Conservation (phyloP, 2,329 filamentous ascomycete genomes). For the Allantophomopsis cytisporea region DNA sequence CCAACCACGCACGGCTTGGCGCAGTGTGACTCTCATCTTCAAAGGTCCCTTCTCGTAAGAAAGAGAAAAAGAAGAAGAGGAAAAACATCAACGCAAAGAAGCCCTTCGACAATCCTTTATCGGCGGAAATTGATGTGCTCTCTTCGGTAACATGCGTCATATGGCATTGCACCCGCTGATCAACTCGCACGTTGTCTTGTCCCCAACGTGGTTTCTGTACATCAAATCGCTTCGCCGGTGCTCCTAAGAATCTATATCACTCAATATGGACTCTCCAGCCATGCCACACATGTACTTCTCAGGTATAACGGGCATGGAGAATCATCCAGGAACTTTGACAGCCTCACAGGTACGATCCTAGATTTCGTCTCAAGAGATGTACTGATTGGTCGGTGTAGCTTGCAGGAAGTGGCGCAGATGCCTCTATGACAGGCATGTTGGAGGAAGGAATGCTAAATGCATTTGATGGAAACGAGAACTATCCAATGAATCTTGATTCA, state of each 20-base stretch:
- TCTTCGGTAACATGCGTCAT: not conserved
- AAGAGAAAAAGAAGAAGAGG: too few species aligned
- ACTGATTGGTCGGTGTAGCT: conserved; percentile 1
- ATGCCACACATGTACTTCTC: conserved; percentile 13
- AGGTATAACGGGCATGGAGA: conserved; percentile 7
- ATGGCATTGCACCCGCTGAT: not conserved
- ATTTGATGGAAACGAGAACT: conserved; percentile 16
- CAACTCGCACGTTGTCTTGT: not conserved
- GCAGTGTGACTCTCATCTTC: too few species aligned
- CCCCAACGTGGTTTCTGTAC: too few species aligned
- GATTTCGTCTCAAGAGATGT: not conserved
- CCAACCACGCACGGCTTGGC: too few species aligned
- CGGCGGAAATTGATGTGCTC: too few species aligned
- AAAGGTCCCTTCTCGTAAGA: too few species aligned
- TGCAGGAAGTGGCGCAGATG: conserved; percentile 9
- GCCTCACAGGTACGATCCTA: conserved; percentile 13
- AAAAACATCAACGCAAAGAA: too few species aligned
- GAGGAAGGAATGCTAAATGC: conserved; percentile 25
- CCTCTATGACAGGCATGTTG: conserved; percentile 24
- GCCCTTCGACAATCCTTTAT: too few species aligned
- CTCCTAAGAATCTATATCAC: conserved; percentile 1
- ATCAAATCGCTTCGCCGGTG: too few species aligned
- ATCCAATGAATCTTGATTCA: conserved; percentile 29
- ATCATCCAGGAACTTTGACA: conserved; percentile 9
- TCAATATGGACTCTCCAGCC: conserved; percentile 6